phyloP scores from a whole-genome alignment of 208 protist genomes.

The Acanthamoeba divionensis region DNA sequence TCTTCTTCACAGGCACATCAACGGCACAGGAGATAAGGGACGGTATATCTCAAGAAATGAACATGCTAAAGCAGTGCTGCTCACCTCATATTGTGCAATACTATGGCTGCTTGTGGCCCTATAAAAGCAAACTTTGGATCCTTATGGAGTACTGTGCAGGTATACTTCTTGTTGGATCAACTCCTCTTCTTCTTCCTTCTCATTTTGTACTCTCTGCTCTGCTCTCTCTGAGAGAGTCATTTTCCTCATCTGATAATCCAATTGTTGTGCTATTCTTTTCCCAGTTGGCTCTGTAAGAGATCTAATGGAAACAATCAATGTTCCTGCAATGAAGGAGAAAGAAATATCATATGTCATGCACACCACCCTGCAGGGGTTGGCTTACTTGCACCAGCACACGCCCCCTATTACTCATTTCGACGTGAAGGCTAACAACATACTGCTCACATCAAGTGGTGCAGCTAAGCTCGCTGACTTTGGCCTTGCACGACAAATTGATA shows the following conservation, averaged over 20 bases:
- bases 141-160: constrained; percentile 58
- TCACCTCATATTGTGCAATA: constrained; percentile 40
- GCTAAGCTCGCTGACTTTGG: constrained; percentile 50
- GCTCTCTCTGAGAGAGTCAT: no score
- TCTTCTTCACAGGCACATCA: no score
- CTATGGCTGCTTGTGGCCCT: constrained; percentile 34
- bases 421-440: constrained; percentile 55
- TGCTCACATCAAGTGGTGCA: neutral
- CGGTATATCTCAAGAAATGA: constrained; percentile 32
- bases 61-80: neutral
- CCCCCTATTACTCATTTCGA: constrained; percentile 44
- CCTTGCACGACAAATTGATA: constrained; percentile 31
- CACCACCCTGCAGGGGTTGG: constrained; percentile 25
- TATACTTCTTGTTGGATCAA: no score
- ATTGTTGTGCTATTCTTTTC: no score
- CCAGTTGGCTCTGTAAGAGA: constrained; percentile 23
- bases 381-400: constrained; percentile 26
- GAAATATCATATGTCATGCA: constrained; percentile 24
- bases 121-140: constrained; percentile 1
- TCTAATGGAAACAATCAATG: constrained; percentile 45
- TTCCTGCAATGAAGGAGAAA: constrained; percentile 51
- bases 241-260: no score
- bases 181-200: no score
- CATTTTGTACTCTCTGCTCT: no score
- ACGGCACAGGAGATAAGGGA: no score